Percentiles rank a stretch among this genome's conserved stretches.
phyloP scores from a whole-genome alignment of 2,329 filamentous ascomycete species.

The Emericellopsis cladophorae region DNA sequence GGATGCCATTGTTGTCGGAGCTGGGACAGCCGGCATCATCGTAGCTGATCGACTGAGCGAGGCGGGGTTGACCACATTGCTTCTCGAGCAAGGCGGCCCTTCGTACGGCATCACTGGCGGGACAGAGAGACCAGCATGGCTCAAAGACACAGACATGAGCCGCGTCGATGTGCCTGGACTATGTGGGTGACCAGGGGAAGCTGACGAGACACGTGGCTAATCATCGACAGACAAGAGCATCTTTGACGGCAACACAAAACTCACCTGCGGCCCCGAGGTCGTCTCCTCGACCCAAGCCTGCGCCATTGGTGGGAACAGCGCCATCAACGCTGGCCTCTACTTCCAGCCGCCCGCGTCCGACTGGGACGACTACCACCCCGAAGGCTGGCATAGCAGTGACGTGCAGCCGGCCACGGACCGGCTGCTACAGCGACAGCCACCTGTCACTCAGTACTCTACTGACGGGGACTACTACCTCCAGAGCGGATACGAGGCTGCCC shows the following conservation, averaged over 20 bases:
- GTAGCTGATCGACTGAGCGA: slow-evolving; percentile 1
- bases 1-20: slow-evolving; percentile 1
- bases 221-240: not conserved
- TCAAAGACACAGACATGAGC: not conserved
- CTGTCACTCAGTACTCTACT: not conserved
- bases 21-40: slow-evolving; percentile 1
- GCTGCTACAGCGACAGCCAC: not conserved
- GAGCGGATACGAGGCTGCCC: not conserved
- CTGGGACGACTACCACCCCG: not conserved
- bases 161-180: not conserved
- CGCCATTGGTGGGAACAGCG: not conserved
- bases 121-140: not conserved
- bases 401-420: not conserved
- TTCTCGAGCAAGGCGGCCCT: not conserved
- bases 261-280: not conserved
- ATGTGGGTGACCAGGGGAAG: not conserved
- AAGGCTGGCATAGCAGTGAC: not conserved
- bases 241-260: not conserved
- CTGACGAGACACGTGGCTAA: not conserved
- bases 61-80: not conserved
- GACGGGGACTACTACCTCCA: not conserved
- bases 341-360: not conserved
- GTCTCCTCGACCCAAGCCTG: not conserved
- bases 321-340: not conserved
- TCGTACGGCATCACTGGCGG: not conserved